Evolutionary conservation across 495 filamentous ascomycete species (phyloP).

Genomic region (Peziza echinospora): DNA sequence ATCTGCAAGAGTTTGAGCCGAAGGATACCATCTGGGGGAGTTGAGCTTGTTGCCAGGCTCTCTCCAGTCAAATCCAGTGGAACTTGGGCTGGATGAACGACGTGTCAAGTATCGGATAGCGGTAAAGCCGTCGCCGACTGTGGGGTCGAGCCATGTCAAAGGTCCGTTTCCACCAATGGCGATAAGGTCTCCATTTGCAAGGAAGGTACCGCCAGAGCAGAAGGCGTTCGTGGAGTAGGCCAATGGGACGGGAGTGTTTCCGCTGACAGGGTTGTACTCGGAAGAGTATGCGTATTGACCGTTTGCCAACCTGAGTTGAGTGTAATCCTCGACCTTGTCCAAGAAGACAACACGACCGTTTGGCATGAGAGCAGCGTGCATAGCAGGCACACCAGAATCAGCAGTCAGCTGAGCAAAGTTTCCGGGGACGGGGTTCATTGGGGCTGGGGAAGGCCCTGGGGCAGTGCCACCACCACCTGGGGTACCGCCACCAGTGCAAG

Average conservation of each 20-base stretch:
- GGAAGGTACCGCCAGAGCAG: constrained; percentile 38
- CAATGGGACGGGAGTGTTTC: constrained; percentile 28
- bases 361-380: constrained; percentile 39
- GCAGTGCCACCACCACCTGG: constrained; percentile 7
- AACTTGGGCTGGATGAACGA: constrained; percentile 25
- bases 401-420: constrained; percentile 27
- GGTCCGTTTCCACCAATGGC: constrained; percentile 38
- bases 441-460: constrained; percentile 10
- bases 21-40: constrained; percentile 37
- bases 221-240: constrained; percentile 38
- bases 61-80: constrained; percentile 31
- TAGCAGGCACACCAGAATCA: constrained; percentile 37
- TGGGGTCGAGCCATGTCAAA: constrained; percentile 32
- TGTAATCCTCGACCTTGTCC: constrained; percentile 42
- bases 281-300: constrained; percentile 37
- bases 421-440: constrained; percentile 19
- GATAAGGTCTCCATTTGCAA: constrained; percentile 33
- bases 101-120: constrained; percentile 33
- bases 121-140: constrained; percentile 35
- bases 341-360: constrained; percentile 39
- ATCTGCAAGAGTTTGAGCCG: constrained; percentile 36
- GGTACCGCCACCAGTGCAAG: constrained; percentile 9
- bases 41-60: constrained; percentile 35
- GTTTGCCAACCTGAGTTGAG: constrained; percentile 30
- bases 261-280: constrained; percentile 32